A percentile compares a stretch with the other conserved stretches of the same genome.
These are phyloP conservation scores for Beauveria asiatica DNA, from an alignment of 2,329 filamentous ascomycete species.

Conservation along the genomic window DNA sequence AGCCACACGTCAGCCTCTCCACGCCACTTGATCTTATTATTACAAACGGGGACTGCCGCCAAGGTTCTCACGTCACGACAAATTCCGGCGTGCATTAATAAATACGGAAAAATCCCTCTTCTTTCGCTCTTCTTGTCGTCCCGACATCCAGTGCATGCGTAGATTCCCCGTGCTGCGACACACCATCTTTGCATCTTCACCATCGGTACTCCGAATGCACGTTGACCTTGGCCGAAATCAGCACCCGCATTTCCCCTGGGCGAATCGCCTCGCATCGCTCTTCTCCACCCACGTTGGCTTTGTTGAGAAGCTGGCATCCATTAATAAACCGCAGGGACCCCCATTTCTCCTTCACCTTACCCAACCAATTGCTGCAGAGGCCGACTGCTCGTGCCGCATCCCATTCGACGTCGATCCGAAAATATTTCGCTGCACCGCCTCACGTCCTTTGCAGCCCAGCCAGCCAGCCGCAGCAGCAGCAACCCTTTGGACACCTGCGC, in stretches of 20 bases:
- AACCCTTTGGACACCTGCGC: not conserved
- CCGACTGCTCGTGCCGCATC: constrained; percentile 4
- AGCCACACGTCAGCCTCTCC: not conserved
- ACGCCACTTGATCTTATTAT: not conserved
- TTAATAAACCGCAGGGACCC: not conserved
- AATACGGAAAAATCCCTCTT: not conserved
- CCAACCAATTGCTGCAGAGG: constrained; percentile 8
- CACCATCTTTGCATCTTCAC: not conserved
- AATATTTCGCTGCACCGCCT: constrained; percentile 1
- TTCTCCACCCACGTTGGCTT: not conserved
- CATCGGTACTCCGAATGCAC: not conserved
- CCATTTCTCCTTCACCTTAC: constrained; percentile 1
- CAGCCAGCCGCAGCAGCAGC: too few relatives aligned
- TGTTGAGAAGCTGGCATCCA: constrained; percentile 6
- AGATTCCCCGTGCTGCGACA: not conserved
- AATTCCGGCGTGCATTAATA: constrained; percentile 3
- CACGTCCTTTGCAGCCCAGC: not conserved
- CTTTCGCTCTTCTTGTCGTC: not conserved
- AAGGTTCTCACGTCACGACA: constrained; percentile 9
- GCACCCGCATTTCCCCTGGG: not conserved
- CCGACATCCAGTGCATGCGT: not conserved
- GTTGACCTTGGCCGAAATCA: not conserved
- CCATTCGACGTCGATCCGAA: constrained; percentile 8
- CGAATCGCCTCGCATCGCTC: not conserved
- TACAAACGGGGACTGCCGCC: constrained; percentile 5